Evolutionary conservation across 1,284 basidiomycete species (phyloP), one percentile per base, ranked within the genome.

Genomic region (Kalmanozyma brasiliensis): DNA sequence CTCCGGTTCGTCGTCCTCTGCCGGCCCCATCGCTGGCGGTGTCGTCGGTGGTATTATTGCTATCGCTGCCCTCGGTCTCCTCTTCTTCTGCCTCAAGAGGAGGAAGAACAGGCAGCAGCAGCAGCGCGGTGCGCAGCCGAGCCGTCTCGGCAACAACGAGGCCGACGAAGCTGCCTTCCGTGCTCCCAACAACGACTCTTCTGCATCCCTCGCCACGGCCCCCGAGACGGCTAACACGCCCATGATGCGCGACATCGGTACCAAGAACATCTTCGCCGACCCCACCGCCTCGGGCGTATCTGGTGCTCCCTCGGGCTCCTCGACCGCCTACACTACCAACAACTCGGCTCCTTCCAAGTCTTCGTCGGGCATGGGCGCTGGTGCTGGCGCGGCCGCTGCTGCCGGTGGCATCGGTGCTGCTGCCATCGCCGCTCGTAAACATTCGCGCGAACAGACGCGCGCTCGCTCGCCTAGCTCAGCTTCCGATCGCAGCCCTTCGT

Each of bases 21-120:
- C 60, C 22, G 67, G 72, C 38, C 67, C 72, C 19, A 71, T 74
- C 35, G 72, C 67, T 13, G 72, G 72, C 13, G 72, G 72, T 43
- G 67, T 71, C 6, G 72, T 47, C 16, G 72, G 72, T 30, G 72
- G 72, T 52, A 41, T 71, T 11, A 52, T 44, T 35, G 72, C 47
- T 14, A 47, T 74, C 13, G 32, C 33, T 43, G 33, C 44, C 29
- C 1, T 71, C 44, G 67, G 32, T 19, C 49, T 71, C 7, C 33
- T 67, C 23, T 53, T 47, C n/a, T 67, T 74, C 57, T 71, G 59
- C 49, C 26, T 66, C n/a, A 67, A 40, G 47, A 47, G 49, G 37
- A 58, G 44, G 45, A 71, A 67, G 59, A 65, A 64, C 47, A 61
- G 55, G 38, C 44, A 56, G 32, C 49, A 60, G 41, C 52, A n/a